Conservation (phyloP, 2,329 filamentous ascomycete genomes). For the Lecanicillium sp. region DNA sequence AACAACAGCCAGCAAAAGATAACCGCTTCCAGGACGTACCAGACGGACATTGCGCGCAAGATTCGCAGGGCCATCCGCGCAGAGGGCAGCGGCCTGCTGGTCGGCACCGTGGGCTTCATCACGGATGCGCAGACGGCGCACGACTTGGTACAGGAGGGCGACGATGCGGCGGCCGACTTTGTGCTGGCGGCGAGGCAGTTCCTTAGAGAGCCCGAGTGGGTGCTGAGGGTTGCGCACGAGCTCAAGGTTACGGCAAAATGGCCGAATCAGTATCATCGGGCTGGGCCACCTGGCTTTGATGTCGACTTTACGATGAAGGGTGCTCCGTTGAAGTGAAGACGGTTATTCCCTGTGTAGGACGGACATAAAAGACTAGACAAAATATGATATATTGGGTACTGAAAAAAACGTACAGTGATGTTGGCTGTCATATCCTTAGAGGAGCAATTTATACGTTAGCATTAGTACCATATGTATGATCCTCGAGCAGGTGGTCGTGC, state of each 20-base stretch:
- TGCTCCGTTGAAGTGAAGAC: no score
- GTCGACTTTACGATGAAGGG: not conserved
- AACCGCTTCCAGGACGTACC: slow-evolving; percentile 57
- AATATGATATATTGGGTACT: no score
- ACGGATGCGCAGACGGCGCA: slow-evolving; percentile 61
- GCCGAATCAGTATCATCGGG: slow-evolving; percentile 57
- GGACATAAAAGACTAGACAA: no score
- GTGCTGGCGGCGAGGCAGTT: slow-evolving; percentile 69
- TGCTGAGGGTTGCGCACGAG: slow-evolving; percentile 64
- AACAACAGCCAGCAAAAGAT: slow-evolving; percentile 58
- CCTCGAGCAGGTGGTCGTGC: no score
- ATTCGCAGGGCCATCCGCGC: slow-evolving; percentile 51
- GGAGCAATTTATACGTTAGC: no score
- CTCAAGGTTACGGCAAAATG: slow-evolving; percentile 63
- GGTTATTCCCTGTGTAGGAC: no score
- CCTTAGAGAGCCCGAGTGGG: slow-evolving; percentile 73
- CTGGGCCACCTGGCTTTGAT: slow-evolving; percentile 15
- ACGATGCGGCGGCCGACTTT: slow-evolving; percentile 50
- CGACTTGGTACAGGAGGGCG: slow-evolving; percentile 41
- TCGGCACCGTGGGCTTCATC: slow-evolving; percentile 71
- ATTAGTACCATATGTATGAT: no score
- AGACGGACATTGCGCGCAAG: slow-evolving; percentile 41
- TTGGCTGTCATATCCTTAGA: no score
- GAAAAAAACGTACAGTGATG: no score
- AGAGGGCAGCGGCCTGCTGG: slow-evolving; percentile 45